These are phyloP conservation scores for Candida boleticola DNA, from an alignment of 805 yeast species.

Conservation along the genomic window DNA sequence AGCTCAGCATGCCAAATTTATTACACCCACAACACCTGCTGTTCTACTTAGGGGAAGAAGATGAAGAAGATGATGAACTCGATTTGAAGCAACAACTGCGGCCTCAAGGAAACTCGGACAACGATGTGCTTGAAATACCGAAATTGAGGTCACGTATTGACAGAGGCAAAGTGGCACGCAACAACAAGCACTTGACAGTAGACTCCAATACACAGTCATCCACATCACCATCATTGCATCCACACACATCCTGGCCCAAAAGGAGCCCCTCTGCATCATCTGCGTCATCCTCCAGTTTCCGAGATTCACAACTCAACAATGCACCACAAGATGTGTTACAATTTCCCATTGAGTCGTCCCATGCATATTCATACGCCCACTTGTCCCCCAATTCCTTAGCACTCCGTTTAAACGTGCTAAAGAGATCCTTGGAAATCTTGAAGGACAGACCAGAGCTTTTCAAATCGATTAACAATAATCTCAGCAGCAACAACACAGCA, in stretches of 20 bases:
- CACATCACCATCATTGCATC: too few relatives aligned
- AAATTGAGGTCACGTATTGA: not conserved
- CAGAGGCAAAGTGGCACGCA: not conserved
- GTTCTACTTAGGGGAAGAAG: conserved; percentile 5
- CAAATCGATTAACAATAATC: conserved; percentile 16
- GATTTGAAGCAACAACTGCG: not conserved
- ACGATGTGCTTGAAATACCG: conserved; percentile 1
- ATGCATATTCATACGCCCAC: conserved; percentile 82
- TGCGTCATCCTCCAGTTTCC: not conserved
- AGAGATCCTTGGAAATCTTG: conserved; percentile 71
- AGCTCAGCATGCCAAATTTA: not conserved
- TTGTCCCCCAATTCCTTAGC: conserved; percentile 79
- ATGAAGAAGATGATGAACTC: not conserved
- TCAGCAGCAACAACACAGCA: not conserved
- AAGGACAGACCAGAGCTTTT: conserved; percentile 57
- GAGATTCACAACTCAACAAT: not conserved
- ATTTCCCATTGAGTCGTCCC: conserved; percentile 78
- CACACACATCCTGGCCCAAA: not conserved
- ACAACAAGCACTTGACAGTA: not conserved
- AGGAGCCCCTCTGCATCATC: conserved; percentile 3
- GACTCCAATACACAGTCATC: not conserved
- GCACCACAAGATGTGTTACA: conserved; percentile 42
- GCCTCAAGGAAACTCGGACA: not conserved
- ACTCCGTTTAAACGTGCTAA: conserved; percentile 68
- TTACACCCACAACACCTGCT: conserved; percentile 2